Base-by-base conservation (phyloP, 495 filamentous ascomycete species). In the Pseudevernia furfuracea region DNA sequence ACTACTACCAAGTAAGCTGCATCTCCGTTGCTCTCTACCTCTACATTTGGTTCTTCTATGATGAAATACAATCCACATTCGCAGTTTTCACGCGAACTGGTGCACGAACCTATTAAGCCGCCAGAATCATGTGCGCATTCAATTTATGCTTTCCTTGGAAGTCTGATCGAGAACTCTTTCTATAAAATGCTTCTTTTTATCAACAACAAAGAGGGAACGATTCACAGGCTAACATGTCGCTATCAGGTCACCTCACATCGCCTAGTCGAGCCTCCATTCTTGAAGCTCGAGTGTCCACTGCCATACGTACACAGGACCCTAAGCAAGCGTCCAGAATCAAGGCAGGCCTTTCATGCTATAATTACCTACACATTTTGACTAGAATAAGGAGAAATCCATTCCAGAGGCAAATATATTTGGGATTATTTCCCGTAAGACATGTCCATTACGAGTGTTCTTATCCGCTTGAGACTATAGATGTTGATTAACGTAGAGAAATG, bases 21-120 rank as follows among this genome's bases (percentile, higher is more conserved):
- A 36, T 58, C 37, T 39, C 9, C 17, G 0, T 58, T 3, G 34
- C 36, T 15, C 0, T 59, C 38, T n/a, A 44, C 41, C 41, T 41
- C 41, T 36, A 65, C 41, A 48, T 14, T 57, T 49, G 39, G 39
- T 37, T 65, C 63, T 73, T 68, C 63, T 61, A 77, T 77, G 76
- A 78, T 78, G 76, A 78, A 77, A 78, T 37, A 63, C 58, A 72
- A 72, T 72, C 76, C 73, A 75, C 75, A 78, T 78, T 78, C 76
- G 76, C 76, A 78, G 76, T 78, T 78, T 78, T 72, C 77, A 76
- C 75, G 75, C 71, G 74, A 78, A 73, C 69, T 72, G 69, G 70
- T 70, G 75, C 72, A 72, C 71, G 71, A 78, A 78, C 76, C 76
- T 74, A 76, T 71, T 77, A 71, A 72, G 71, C 70, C 76, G 74